These are phyloP conservation scores for Fusarium palustre DNA, from an alignment of 2,329 filamentous ascomycete species.

Conservation along the genomic window DNA sequence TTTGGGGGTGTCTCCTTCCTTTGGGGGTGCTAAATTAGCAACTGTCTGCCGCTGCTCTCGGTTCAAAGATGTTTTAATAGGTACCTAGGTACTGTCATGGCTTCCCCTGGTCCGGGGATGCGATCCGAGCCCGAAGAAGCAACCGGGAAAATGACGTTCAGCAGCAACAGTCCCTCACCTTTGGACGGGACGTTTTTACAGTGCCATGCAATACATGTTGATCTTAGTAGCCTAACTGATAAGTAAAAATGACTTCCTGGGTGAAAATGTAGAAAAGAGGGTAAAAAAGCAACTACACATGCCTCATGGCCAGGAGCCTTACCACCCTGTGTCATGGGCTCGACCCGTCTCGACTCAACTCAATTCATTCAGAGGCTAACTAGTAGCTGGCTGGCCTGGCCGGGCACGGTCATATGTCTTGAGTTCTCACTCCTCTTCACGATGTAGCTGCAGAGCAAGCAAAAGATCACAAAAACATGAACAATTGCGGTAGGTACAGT, in stretches of 20 bases:
- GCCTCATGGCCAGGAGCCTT: neutral
- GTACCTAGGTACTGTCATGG: neutral
- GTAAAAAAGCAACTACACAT: neutral
- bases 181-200: neutral
- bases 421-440: neutral
- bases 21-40: constrained; percentile 22
- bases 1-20: neutral
- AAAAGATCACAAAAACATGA: constrained; percentile 30
- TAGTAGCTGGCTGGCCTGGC: neutral
- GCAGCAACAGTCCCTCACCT: constrained; percentile 10
- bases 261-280: neutral
- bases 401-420: neutral
- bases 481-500: constrained; percentile 14
- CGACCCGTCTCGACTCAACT: constrained; percentile 12
- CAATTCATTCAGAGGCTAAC: constrained; percentile 15
- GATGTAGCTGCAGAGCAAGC: neutral
- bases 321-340: neutral
- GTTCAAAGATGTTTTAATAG: constrained; percentile 13
- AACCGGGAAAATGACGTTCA: constrained; percentile 10
- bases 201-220: neutral
- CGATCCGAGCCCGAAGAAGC: constrained; percentile 20
- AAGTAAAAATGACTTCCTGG: neutral
- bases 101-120: constrained; percentile 38
- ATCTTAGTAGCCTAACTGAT: neutral
- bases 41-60: constrained; percentile 20